Base-by-base conservation (phyloP, 768 basidiomycete genomes). In the Lentinula detonsa region DNA sequence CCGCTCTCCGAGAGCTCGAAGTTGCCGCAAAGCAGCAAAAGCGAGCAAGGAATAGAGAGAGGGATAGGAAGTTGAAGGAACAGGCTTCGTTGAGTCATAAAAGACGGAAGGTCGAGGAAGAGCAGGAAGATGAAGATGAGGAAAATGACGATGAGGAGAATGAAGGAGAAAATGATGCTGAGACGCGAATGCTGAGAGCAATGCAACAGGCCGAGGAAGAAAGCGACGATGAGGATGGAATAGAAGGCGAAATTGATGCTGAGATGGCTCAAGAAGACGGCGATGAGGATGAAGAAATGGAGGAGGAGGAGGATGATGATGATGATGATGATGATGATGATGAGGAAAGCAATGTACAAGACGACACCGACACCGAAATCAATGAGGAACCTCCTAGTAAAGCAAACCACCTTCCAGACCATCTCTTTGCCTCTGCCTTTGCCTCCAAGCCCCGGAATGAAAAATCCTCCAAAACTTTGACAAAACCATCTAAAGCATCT, bases 371-470 rank as follows among this genome's bases (percentile, higher is more conserved):
- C 18, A 4, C 23, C 9, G 56, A 57, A 31, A 28, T 45, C 8
- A 31, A n/a, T 15, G 31, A 34, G 1, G 33, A 15, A 6, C 34
- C 18, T 1, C 28, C 40, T 4, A 23, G 45, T 18, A 48, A 34
- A 13, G 4, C 28, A 11, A 59, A 59, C 13, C 57, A 49, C 13
- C 48, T 59, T 9, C 57, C 57, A 18, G 57, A 59, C 13, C 34
- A 59, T 37, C 21, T 59, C 33, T 59, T 59, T 45, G 33, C 57
- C n/a, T 59, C 57, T 18, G 46, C 46, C 9, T 49, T 59, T 23
- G 21, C 16, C 43, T 34, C 57, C 18, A 28, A 49, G 49, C 16
- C 7, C 13, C 4, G 11, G 15, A 5, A 35, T 4, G 28, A 48
- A 28, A 34, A 48, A 23, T 28, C 43, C 1, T 37, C 31, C 55